Evolutionary conservation across 2,329 filamentous ascomycete genomes (phyloP), one percentile per base, ranked within the genome.

Genomic region (Sordariomycetes sp.): DNA sequence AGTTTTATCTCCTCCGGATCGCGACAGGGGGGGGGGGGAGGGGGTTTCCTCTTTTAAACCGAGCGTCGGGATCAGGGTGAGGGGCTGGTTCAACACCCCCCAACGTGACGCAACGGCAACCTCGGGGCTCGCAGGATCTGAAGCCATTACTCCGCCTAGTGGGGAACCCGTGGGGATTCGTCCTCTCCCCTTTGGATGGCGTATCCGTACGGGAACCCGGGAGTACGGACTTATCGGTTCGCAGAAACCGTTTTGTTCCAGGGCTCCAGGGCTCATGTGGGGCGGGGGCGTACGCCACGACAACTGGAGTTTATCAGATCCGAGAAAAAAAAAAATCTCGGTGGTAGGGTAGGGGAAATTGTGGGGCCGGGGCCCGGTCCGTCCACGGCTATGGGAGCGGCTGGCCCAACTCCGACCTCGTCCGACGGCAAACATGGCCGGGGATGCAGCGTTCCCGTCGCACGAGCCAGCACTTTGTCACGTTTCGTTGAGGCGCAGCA

Each of bases 251-350:
- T 32, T 32, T 32, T 32, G 28, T 32, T 32, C 8, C 28, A 32
- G 8, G 28, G 28, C 4, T 8, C 28, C 28, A 32, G 28, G 28
- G 28, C 28, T 32, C 28, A 32, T 32, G 28, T 32, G 28, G 28
- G 28, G 28, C 28, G 28, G 8, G 28, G 8, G 8, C n/a, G n/a
- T n/a, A 32, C 28, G 28, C 28, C 28, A 32, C 28, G 8, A 32
- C n/a, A 8, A 32, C 28, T 32, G 28, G 28, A 32, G 28, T 32
- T 66, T 66, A 66, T 66, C 65, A 66, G 65, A 66, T 66, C 65
- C 61, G 62, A 56, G 28, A 50, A 15, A 32, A 22, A 62, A 56
- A 8, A 50, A 15, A 32, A 22, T 15, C 32, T 22, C n/a, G 36
- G 20, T 32, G 4, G 20, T 20, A n/a, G n/a, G n/a, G n/a, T n/a